Evolutionary conservation across 768 basidiomycete genomes (phyloP), one percentile per base, ranked within the genome.

Genomic region (Rubroboletus pulcherrimus): DNA sequence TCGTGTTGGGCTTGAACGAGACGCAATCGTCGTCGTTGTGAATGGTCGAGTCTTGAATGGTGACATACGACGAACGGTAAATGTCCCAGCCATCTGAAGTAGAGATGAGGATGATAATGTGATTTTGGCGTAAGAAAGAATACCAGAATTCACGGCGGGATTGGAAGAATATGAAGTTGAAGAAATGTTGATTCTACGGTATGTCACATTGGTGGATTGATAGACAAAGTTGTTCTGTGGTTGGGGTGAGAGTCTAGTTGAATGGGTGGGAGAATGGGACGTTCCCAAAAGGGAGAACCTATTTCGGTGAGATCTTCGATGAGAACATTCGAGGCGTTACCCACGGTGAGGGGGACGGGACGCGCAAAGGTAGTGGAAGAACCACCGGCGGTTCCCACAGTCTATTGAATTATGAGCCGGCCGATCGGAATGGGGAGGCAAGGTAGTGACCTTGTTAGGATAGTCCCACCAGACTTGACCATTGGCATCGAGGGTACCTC

Each of bases 11-110:
- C 53, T 65, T 64, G 45, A 65, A 53, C 8, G 56, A 69, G 35
- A 74, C 70, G 45, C 74, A 74, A 37, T 77, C 78, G 54, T 77
- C 78, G 39, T 73, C 74, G 49, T 77, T 78, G 61, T 74, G 63
- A 43, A 78, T 68, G 38, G 63, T 69, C 7, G 73, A 74, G 45
- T 78, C 66, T 12, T 63, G 61, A 34, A 80, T 73, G 12, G 63
- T 71, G 42, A 69, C 66, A 31, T 60, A 51, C 3, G 65, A 63
- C 11, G 73, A 77, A 41, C 76, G 73, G 57, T 79, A 80, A 55
- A 78, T 78, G 56, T 81, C 78, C 77, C 77, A 78, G n/a, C 76
- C 79, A 50, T 80, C 78, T 70, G 55, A 8, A 11, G 21, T 3
- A 15, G 2, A 26, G 14, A 43, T 47, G 26, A 49, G 50, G 26